Evolutionary conservation across 495 filamentous ascomycete species (phyloP).

Genomic region (Xylaria grammica): DNA sequence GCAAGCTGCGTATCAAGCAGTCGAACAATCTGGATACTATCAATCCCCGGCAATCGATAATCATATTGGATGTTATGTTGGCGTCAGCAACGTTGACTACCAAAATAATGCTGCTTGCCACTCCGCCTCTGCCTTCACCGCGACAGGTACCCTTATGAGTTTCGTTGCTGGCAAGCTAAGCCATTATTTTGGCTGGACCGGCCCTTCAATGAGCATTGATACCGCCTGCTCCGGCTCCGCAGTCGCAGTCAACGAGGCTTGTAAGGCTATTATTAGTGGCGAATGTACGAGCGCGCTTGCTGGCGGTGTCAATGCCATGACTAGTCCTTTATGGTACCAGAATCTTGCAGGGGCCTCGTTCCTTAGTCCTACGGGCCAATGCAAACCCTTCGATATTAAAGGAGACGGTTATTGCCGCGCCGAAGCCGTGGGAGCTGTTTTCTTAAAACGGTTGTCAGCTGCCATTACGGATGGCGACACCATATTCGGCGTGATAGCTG

Average conservation of each 20-base stretch:
- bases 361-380: constrained; percentile 40
- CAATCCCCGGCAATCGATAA: constrained; percentile 10
- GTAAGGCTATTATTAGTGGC: constrained; percentile 39
- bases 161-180: constrained; percentile 8
- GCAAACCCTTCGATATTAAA: constrained; percentile 65
- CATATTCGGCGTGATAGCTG: constrained; percentile 63
- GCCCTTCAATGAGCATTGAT: constrained; percentile 53
- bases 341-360: constrained; percentile 42
- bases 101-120: constrained; percentile 26
- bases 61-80: background rate
- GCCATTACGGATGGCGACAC: constrained; percentile 64
- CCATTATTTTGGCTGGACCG: constrained; percentile 56
- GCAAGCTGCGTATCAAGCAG: constrained; percentile 38
- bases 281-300: constrained; percentile 44
- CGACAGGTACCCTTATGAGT: background rate
- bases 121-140: constrained; percentile 12
- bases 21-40: constrained; percentile 38
- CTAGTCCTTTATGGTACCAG: constrained; percentile 4
- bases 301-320: constrained; percentile 31
- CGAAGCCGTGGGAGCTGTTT: constrained; percentile 62
- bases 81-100: constrained; percentile 17
- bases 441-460: constrained; percentile 64
- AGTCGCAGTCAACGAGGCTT: constrained; percentile 45
- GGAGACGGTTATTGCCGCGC: constrained; percentile 70
- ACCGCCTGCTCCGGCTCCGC: constrained; percentile 55